Conservation (phyloP, 2,329 filamentous ascomycete species). For the Ascochyta pisi region DNA sequence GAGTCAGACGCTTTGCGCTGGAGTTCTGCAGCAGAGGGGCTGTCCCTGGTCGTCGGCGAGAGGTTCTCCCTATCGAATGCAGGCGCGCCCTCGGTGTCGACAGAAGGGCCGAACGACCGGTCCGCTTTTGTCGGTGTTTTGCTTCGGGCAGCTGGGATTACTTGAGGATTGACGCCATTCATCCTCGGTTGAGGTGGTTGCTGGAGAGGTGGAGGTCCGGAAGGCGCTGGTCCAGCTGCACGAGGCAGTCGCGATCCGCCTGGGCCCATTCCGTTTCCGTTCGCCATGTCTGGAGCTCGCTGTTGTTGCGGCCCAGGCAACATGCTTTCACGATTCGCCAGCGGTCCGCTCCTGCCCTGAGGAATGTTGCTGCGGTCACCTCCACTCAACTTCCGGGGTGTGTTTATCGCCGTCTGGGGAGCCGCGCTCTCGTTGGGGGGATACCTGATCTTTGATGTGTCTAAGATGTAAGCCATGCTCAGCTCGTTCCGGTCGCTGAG, state of each 20-base stretch:
- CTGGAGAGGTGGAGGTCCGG: slow-evolving; percentile 69
- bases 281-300: slow-evolving; percentile 48
- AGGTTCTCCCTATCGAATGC: slow-evolving; percentile 56
- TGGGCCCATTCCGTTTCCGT: slow-evolving; percentile 37
- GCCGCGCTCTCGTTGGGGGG: slow-evolving; percentile 71
- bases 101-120: slow-evolving; percentile 53
- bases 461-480: slow-evolving; percentile 86
- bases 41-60: slow-evolving; percentile 55
- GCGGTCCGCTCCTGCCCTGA: slow-evolving; percentile 43
- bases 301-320: slow-evolving; percentile 37
- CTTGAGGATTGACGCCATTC: slow-evolving; percentile 46
- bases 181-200: slow-evolving; percentile 65
- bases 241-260: slow-evolving; percentile 65
- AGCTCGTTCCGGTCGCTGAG: slow-evolving; percentile 82
- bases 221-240: slow-evolving; percentile 65
- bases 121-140: slow-evolving; percentile 61
- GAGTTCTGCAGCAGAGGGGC: slow-evolving; percentile 34
- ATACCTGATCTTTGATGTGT: slow-evolving; percentile 96
- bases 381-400: slow-evolving; percentile 55
- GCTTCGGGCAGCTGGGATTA: slow-evolving; percentile 43
- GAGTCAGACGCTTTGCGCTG: slow-evolving; percentile 43
- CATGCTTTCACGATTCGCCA: slow-evolving; percentile 54
- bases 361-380: slow-evolving; percentile 54
- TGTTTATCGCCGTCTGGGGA: slow-evolving; percentile 35
- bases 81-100: slow-evolving; percentile 50